These are phyloP conservation scores for Plenodomus lindquistii DNA, from an alignment of 2,329 filamentous ascomycete genomes.

Conservation along the genomic window DNA sequence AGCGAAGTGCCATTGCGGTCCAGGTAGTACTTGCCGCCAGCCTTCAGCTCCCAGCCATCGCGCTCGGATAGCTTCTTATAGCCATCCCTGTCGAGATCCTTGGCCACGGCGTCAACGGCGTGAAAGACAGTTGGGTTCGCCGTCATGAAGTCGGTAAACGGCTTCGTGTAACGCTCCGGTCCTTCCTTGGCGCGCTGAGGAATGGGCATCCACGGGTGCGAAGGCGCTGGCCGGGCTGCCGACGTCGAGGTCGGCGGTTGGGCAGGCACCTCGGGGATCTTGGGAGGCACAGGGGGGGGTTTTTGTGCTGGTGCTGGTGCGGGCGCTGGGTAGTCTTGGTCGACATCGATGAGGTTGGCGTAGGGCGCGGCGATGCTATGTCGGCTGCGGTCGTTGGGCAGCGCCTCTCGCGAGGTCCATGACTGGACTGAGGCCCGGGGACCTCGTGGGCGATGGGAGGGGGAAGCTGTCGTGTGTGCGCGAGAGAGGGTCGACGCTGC, in stretches of 20 bases:
- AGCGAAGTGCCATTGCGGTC: slow-evolving; percentile 84
- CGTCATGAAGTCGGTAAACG: slow-evolving; percentile 85
- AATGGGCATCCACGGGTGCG: slow-evolving; percentile 22
- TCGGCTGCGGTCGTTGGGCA: slow-evolving; percentile 16
- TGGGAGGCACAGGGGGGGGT: slow-evolving; percentile 45
- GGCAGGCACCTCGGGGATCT: slow-evolving; percentile 33
- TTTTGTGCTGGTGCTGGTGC: slow-evolving; percentile 25
- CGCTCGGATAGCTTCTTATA: slow-evolving; percentile 81
- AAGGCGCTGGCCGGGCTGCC: slow-evolving; percentile 10
- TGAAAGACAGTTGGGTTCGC: slow-evolving; percentile 95
- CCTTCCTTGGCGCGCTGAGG: slow-evolving; percentile 28
- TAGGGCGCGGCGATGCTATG: slow-evolving; percentile 39
- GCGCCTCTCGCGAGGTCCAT: slow-evolving; percentile 11
- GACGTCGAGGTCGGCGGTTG: slow-evolving; percentile 5
- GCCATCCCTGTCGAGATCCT: slow-evolving; percentile 70
- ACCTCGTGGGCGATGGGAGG: slow-evolving; percentile 24
- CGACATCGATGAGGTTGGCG: slow-evolving; percentile 36
- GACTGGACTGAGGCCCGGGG: slow-evolving; percentile 17
- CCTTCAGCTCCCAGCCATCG: slow-evolving; percentile 77
- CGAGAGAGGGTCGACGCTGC: slow-evolving; percentile 32
- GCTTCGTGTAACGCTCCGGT: slow-evolving; percentile 67
- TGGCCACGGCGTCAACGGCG: slow-evolving; percentile 76
- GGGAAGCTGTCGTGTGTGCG: slow-evolving; percentile 34
- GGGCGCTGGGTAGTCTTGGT: slow-evolving; percentile 29
- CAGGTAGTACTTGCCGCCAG: slow-evolving; percentile 86